Evolutionary conservation across 1,284 basidiomycete genomes (phyloP).

Genomic region (Sanghuangporus weigelae): DNA sequence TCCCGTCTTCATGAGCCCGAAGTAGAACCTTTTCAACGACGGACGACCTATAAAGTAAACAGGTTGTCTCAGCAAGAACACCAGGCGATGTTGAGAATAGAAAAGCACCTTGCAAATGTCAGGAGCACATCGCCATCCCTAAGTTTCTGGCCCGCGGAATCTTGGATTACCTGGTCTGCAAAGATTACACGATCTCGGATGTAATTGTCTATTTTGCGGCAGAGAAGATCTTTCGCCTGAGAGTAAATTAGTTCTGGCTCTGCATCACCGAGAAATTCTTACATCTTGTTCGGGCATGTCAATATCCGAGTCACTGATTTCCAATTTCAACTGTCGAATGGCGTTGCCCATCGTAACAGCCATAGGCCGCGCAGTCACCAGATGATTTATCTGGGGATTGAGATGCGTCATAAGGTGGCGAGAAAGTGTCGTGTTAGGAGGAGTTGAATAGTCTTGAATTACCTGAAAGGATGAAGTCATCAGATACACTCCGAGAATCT

Average conservation of each 20-base stretch:
- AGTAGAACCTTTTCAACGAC: conserved; percentile 90
- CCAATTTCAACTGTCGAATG: conserved; percentile 91
- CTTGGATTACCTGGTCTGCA: conserved; percentile 91
- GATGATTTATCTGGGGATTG: conserved; percentile 87
- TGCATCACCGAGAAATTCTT: conserved; percentile 17
- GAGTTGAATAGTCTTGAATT: conserved; percentile 83
- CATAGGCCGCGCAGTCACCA: conserved; percentile 84
- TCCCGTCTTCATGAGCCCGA: conserved; percentile 68
- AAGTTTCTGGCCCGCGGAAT: conserved; percentile 88
- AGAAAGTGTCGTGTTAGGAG: conserved; percentile 76
- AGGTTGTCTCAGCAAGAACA: background rate
- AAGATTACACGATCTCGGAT: conserved; percentile 91
- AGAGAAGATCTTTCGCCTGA: conserved; percentile 84
- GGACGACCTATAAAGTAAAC: conserved; percentile 60
- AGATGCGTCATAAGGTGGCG: conserved; percentile 84
- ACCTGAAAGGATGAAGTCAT: conserved; percentile 45
- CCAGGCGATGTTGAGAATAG: background rate
- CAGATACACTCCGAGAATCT: conserved; percentile 12
- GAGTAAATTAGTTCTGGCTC: background rate
- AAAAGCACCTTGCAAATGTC: conserved; percentile 79
- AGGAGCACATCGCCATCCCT: conserved; percentile 90
- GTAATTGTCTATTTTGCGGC: conserved; percentile 88
- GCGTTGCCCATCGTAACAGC: conserved; percentile 96
- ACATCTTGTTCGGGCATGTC: conserved; percentile 94
- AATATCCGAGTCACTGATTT: conserved; percentile 89